Evolutionary conservation across 1,284 basidiomycete species (phyloP), one percentile per base, ranked within the genome.

Genomic region (Leucoagaricus sp.): DNA sequence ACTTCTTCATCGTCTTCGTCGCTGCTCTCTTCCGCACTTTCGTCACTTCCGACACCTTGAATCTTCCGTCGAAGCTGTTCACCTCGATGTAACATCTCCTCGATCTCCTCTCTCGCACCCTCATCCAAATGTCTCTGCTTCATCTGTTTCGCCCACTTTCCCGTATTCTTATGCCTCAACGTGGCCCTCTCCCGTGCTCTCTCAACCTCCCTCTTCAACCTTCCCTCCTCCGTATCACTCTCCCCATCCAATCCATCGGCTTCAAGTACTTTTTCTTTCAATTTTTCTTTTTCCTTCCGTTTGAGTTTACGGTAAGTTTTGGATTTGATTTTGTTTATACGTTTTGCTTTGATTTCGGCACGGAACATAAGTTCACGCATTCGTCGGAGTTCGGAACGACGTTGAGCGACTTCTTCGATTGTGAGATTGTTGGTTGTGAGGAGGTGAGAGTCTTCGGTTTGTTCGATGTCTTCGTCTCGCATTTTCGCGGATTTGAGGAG

Each of bases 301-400:
- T 87, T 87, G 48, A 98, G 82, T 64, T 91, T 89, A 36, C 95
- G 81, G 69, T 94, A 98, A 3, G 93, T 86, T 73, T 96, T 98
- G 72, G 88, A 92, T 80, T 99, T 98, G 76, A 99, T 98, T 75
- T 97, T 98, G 38, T 89, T 86, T 8, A 97, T 81, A 10, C 96
- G 86, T 67, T 92, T 93, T 9, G 94, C 93, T 70, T 96, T 96
- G 36, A 86, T 79, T 66, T 99, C 96, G 0, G 93, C 94, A 3
- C 96, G 86, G 77, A 97, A 98, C 80, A 96, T 91, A 48, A 98
- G 80, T 65, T 98, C 95, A 29, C 96, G 86, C 84, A 94, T 94
- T 65, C 87, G 84, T 15, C 92, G 84, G 13, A 98, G 82, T 67
- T 96, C 92, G 1, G 82, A 83, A 1, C 93, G 86, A 0, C 96